A percentile compares a stretch with the other conserved stretches of the same genome.
These are phyloP conservation scores for Colletotrichum lentis DNA, from an alignment of 2,329 filamentous ascomycete species.

Conservation along the genomic window DNA sequence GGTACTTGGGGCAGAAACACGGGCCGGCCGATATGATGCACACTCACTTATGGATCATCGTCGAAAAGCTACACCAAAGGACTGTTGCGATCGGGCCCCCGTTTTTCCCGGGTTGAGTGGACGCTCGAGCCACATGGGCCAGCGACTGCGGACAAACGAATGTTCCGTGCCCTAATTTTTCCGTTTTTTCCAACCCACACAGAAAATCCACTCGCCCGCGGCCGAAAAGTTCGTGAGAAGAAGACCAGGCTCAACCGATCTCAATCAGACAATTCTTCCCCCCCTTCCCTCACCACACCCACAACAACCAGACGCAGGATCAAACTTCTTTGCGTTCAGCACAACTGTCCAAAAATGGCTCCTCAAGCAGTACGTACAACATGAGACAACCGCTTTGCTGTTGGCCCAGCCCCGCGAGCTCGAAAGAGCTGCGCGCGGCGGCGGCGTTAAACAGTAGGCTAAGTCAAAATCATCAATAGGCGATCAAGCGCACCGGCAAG, in stretches of 20 bases:
- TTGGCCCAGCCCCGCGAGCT: conserved; percentile 67
- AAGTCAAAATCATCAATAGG: conserved; percentile 68
- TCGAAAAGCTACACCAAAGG: background rate
- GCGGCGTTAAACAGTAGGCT: conserved; percentile 92
- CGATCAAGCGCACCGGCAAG: conserved; percentile 69
- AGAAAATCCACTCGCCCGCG: conserved; percentile 11
- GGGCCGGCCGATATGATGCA: background rate
- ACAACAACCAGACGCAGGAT: conserved; percentile 76
- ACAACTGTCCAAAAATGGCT: conserved; percentile 74
- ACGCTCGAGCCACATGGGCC: background rate
- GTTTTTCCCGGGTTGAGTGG: background rate
- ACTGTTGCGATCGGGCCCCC: background rate
- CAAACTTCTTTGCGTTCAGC: conserved; percentile 71
- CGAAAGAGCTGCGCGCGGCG: conserved; percentile 48
- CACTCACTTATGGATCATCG: background rate
- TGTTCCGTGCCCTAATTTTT: conserved; percentile 36
- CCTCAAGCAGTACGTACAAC: conserved; percentile 85
- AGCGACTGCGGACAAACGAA: conserved; percentile 2
- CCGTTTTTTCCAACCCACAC: conserved; percentile 29
- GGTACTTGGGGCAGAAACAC: background rate
- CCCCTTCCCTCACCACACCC: conserved; percentile 36
- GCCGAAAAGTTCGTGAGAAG: conserved; percentile 16
- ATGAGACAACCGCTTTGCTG: conserved; percentile 86
- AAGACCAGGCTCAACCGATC: conserved; percentile 26
- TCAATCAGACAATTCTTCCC: conserved; percentile 23